Evolutionary conservation across 2,329 filamentous ascomycete genomes (phyloP).

Genomic region (Penicillium italicum): DNA sequence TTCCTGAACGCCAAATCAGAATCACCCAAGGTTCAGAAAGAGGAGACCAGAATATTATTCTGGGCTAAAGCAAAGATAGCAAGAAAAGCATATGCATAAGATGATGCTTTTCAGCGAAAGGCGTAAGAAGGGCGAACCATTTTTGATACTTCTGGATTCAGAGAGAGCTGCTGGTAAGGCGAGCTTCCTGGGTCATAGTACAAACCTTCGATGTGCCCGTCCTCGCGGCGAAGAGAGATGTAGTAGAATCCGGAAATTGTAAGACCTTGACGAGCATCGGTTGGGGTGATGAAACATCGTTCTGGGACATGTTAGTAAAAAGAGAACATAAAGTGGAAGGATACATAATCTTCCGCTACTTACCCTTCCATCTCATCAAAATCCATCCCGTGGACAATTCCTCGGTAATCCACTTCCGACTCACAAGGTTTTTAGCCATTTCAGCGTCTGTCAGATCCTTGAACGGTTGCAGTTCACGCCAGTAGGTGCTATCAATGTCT

Average conservation of each 20-base stretch:
- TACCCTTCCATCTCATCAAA: constrained; percentile 52
- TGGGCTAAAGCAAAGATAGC: neutral
- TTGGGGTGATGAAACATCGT: constrained; percentile 49
- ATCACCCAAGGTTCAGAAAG: neutral
- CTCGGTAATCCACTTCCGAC: constrained; percentile 44
- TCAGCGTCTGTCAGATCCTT: constrained; percentile 44
- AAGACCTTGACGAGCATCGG: constrained; percentile 45
- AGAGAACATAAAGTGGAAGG: neutral
- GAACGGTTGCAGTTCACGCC: constrained; percentile 49
- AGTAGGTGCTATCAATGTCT: constrained; percentile 48
- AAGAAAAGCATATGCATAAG: neutral
- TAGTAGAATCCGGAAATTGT: constrained; percentile 53
- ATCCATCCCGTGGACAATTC: constrained; percentile 45
- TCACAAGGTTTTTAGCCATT: constrained; percentile 44
- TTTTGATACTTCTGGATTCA: constrained; percentile 40
- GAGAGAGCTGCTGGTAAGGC: constrained; percentile 47
- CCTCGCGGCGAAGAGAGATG: constrained; percentile 45
- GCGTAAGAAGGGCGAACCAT: constrained; percentile 43
- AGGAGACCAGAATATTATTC: constrained; percentile 8
- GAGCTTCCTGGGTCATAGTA: constrained; percentile 51
- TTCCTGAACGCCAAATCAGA: constrained; percentile 3
- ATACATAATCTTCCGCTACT: constrained; percentile 6
- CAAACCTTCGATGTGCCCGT: constrained; percentile 47
- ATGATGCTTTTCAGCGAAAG: constrained; percentile 33
- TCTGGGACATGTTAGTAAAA: constrained; percentile 31